Conservation (phyloP, 2,329 filamentous ascomycete genomes). For the Aspergillus latus region DNA sequence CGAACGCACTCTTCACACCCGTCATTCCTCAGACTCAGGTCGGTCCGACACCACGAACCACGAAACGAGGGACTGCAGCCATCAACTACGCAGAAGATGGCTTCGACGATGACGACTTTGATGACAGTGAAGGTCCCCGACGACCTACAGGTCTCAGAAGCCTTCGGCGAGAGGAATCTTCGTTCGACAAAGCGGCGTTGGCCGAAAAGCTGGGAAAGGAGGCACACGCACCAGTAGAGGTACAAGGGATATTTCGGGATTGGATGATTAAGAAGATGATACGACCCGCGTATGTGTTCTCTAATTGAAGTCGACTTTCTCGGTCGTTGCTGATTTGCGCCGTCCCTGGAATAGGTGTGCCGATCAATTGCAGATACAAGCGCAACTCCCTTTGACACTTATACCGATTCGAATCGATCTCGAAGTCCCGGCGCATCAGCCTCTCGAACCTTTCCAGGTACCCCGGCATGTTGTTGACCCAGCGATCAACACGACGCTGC, state of each 20-base stretch:
- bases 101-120: slow-evolving; percentile 71
- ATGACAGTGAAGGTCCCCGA: slow-evolving; percentile 65
- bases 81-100: slow-evolving; percentile 99
- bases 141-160: slow-evolving; percentile 79
- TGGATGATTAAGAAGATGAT: slow-evolving; percentile 78
- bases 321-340: slow-evolving; percentile 12
- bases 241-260: slow-evolving; percentile 93
- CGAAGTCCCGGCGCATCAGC: slow-evolving; percentile 72
- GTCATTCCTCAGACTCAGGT: slow-evolving; percentile 69
- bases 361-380: slow-evolving; percentile 63
- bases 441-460: slow-evolving; percentile 48
- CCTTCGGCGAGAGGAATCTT: slow-evolving; percentile 71
- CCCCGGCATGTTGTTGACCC: slow-evolving; percentile 44
- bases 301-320: slow-evolving; percentile 10
- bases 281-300: slow-evolving; percentile 43
- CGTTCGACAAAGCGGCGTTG: slow-evolving; percentile 62
- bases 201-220: slow-evolving; percentile 82
- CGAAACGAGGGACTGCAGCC: slow-evolving; percentile 91
- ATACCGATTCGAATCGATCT: slow-evolving; percentile 97
- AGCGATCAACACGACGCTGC: slow-evolving; percentile 62
- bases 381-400: slow-evolving; percentile 79
- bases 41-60: slow-evolving; percentile 74
- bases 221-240: slow-evolving; percentile 70
- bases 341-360: slow-evolving; percentile 44
- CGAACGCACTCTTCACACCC: slow-evolving; percentile 86